phyloP scores from a whole-genome alignment of 805 yeast genomes.

The Dipodascus geniculatus region DNA sequence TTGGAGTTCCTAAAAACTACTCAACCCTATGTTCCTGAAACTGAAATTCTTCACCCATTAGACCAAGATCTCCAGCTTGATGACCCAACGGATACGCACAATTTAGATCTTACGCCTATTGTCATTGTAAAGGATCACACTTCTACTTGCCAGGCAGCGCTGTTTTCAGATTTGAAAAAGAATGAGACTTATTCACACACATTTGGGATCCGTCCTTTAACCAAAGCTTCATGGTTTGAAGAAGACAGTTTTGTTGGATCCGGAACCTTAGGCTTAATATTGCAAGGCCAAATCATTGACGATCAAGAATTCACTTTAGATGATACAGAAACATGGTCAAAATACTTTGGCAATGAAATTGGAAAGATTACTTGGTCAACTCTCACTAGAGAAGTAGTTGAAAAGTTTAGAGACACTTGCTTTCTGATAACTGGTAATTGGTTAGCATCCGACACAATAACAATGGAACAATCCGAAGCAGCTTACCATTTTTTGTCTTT shows the following conservation, averaged over 20 bases:
- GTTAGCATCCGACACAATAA: background rate
- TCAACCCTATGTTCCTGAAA: background rate
- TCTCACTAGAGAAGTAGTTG: background rate
- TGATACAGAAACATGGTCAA: background rate
- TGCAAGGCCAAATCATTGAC: background rate
- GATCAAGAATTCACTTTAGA: background rate
- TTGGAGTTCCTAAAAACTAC: background rate
- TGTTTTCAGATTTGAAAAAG: background rate
- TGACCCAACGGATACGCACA: background rate
- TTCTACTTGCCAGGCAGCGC: background rate
- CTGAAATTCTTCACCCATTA: background rate
- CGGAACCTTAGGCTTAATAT: background rate
- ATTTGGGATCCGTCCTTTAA: background rate
- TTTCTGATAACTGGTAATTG: background rate
- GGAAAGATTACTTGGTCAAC: background rate
- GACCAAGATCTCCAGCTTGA: background rate
- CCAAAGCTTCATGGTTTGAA: background rate
- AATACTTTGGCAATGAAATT: background rate
- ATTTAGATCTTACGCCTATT: background rate
- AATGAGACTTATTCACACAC: background rate
- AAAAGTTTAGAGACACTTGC: background rate
- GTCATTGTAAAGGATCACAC: background rate
- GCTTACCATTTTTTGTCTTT: background rate
- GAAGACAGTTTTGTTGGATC: background rate
- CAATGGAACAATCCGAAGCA: background rate